Conservation (phyloP, 2,329 filamentous ascomycete genomes). For the Helminthosporium solani region DNA sequence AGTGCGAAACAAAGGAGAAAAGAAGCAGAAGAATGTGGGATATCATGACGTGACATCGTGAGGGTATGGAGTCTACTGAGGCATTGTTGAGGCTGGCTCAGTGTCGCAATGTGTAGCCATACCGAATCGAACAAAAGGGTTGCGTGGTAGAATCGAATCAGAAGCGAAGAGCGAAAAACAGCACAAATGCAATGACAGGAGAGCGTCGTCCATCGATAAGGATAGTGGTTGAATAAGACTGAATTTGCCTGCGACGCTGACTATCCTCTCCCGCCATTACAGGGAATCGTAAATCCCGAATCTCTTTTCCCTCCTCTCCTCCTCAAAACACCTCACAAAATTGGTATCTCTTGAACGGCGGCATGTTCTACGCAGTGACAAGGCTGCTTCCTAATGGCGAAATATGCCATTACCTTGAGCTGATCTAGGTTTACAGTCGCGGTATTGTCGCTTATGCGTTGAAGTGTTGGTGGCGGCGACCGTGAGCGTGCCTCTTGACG, state of each 20-base stretch:
- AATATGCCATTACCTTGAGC: conserved; percentile 20
- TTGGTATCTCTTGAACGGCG: conserved; percentile 31
- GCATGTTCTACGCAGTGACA: conserved; percentile 17
- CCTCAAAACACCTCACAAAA: conserved; percentile 29
- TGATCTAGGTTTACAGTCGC: conserved; percentile 15
- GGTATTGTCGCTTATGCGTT: conserved; percentile 28
- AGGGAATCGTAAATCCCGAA: conserved; percentile 24
- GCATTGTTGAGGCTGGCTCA: conserved; percentile 1
- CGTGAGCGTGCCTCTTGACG: conserved; percentile 35
- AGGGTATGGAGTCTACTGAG: conserved; percentile 6
- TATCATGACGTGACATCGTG: conserved; percentile 13
- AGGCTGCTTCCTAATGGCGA: conserved; percentile 20
- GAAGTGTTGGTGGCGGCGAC: conserved; percentile 37
- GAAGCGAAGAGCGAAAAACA: conserved; percentile 9
- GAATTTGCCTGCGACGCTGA: conserved; percentile 42
- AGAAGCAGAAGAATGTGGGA: neutral
- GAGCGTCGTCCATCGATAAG: conserved; percentile 25
- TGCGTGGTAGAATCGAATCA: neutral
- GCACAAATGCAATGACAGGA: conserved; percentile 21
- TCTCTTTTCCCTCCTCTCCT: conserved; percentile 22
- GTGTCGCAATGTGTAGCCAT: neutral
- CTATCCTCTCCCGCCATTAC: conserved; percentile 37
- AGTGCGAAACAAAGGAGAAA: neutral
- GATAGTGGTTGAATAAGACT: conserved; percentile 23
- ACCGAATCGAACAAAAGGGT: neutral